These are phyloP conservation scores for Peronospora destructor DNA, from an alignment of 352 stramenopile species.

Conservation along the genomic window DNA sequence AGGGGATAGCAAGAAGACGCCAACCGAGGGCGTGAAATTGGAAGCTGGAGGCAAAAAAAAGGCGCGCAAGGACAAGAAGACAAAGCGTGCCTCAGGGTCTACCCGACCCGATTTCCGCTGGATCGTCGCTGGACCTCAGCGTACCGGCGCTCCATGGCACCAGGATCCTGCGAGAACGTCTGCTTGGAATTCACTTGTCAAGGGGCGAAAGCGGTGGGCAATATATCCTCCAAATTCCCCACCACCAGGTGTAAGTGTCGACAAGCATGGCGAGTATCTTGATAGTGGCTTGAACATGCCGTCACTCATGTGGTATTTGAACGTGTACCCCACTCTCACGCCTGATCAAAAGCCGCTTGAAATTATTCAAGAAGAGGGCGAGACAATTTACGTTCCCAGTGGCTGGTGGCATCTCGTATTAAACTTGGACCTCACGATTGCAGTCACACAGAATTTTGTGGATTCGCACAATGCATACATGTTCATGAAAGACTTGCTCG, in stretches of 20 bases:
- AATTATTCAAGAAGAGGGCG: slow-evolving; percentile 88
- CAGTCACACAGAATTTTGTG: slow-evolving; percentile 95
- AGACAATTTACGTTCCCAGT: slow-evolving; percentile 95
- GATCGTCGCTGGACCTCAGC: slow-evolving; percentile 77
- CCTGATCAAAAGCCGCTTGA: slow-evolving; percentile 70
- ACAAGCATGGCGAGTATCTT: slow-evolving; percentile 45
- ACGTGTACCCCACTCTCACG: slow-evolving; percentile 75
- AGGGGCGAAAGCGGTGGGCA: slow-evolving; percentile 93
- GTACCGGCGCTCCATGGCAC: slow-evolving; percentile 91
- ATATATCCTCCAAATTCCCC: slow-evolving; percentile 88
- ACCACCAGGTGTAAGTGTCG: slow-evolving; percentile 55
- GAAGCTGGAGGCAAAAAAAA: slow-evolving; percentile 37
- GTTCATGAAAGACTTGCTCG: slow-evolving; percentile 67
- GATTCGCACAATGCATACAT: slow-evolving; percentile 73
- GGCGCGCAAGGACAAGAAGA: slow-evolving; percentile 34
- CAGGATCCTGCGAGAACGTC: slow-evolving; percentile 93
- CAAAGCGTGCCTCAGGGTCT: slow-evolving; percentile 25
- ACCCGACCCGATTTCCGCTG: slow-evolving; percentile 69
- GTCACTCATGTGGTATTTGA: slow-evolving; percentile 78
- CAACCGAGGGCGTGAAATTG: slow-evolving; percentile 23
- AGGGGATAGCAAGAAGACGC: slow-evolving; percentile 10
- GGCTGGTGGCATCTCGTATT: slow-evolving; percentile 97
- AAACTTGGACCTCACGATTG: slow-evolving; percentile 92
- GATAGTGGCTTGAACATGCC: slow-evolving; percentile 70
- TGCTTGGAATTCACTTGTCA: slow-evolving; percentile 93